phyloP scores from a whole-genome alignment of 768 basidiomycete species.

The Amanita rubescens region DNA sequence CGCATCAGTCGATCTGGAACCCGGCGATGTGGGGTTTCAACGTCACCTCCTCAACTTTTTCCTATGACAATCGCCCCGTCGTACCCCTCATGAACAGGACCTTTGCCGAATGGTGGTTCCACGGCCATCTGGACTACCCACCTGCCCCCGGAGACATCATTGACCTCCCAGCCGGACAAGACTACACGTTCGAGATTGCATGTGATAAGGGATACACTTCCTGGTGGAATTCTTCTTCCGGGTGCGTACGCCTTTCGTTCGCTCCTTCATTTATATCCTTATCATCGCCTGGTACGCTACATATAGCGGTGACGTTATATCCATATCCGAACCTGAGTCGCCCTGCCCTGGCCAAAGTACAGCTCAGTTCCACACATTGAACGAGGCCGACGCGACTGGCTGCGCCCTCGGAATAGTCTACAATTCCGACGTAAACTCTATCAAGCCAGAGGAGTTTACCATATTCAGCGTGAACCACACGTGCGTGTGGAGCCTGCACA shows the following conservation, averaged over 20 bases:
- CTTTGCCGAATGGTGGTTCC: conserved; percentile 43
- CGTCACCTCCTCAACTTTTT: conserved; percentile 29
- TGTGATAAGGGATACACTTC: not conserved
- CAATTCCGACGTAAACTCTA: not conserved
- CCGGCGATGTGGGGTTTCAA: conserved; percentile 42
- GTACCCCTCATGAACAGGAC: conserved; percentile 20
- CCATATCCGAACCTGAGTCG: conserved; percentile 11
- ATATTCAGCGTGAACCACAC: no score
- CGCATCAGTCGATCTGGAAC: conserved; percentile 17
- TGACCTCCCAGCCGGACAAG: conserved; percentile 36
- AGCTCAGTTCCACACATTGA: conserved; percentile 31
- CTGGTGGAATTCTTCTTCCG: no score
- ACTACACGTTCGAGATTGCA: conserved; percentile 30
- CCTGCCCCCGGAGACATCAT: conserved; percentile 35
- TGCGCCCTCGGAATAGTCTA: conserved; percentile 21
- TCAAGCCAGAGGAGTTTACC: not conserved
- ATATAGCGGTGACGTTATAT: no score
- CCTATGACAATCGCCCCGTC: conserved; percentile 34
- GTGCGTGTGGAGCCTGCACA: no score
- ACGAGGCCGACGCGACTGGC: conserved; percentile 31
- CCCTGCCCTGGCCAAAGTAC: conserved; percentile 26
- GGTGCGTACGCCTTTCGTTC: not conserved
- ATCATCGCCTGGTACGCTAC: no score
- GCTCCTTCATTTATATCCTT: no score
- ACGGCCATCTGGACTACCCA: conserved; percentile 31